Evolutionary conservation across 257 asterid species (phyloP).

Genomic region (Fraxinus anomala): DNA sequence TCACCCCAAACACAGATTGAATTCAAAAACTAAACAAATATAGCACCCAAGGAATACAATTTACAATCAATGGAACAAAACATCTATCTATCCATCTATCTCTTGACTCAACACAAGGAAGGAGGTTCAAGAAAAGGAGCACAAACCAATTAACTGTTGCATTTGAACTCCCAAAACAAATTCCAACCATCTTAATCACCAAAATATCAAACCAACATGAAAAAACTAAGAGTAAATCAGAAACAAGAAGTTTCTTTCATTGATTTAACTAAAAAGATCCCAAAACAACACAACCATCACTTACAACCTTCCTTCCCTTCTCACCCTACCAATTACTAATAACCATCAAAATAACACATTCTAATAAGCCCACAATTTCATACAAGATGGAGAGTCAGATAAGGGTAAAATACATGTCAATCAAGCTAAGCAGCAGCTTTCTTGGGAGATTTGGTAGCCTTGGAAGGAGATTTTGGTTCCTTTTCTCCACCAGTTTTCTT

Average conservation of each 20-base stretch:
- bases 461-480: constrained; percentile 46
- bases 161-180: not conserved
- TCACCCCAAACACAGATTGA: not conserved
- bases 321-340: not conserved
- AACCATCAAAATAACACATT: not conserved
- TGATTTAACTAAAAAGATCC: not conserved
- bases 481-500: constrained; percentile 51
- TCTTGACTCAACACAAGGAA: no score
- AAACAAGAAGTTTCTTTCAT: not conserved
- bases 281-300: not conserved
- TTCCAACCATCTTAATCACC: not conserved
- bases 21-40: no score
- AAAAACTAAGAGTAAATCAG: not conserved
- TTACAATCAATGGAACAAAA: no score
- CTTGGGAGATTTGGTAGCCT: constrained; percentile 47
- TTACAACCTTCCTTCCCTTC: not conserved
- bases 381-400: not conserved
- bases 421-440: constrained; percentile 36
- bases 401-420: not conserved
- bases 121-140: no score
- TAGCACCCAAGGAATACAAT: no score
- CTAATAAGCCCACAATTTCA: not conserved
- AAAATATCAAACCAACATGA: not conserved
- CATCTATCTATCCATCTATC: no score
- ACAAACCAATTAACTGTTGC: not conserved